Conservation (phyloP, 495 filamentous ascomycete genomes). For the Hypomontagnella submonticulosa region DNA sequence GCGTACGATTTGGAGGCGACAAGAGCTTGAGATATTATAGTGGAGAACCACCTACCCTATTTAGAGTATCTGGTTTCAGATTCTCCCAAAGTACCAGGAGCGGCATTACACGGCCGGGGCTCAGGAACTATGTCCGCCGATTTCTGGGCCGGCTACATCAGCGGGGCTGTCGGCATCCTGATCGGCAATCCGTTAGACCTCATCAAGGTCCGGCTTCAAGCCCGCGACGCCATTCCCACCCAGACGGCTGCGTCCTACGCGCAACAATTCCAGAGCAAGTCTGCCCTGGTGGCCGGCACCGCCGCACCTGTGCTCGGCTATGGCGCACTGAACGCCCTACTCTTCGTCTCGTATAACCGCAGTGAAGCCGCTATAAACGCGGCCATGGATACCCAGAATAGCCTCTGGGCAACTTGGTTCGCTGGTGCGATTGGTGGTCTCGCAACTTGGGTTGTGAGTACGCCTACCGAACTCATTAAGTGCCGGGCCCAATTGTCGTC, state of each 20-base stretch:
- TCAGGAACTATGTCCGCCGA: slow-evolving; percentile 73
- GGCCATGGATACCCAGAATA: slow-evolving; percentile 52
- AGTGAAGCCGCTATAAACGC: slow-evolving; percentile 66
- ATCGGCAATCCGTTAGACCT: slow-evolving; percentile 90
- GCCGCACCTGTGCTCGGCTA: slow-evolving; percentile 87
- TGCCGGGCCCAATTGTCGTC: slow-evolving; percentile 76
- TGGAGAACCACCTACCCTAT: not conserved
- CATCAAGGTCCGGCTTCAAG: slow-evolving; percentile 85
- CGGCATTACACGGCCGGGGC: not conserved
- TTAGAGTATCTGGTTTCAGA: not conserved
- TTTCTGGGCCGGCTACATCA: slow-evolving; percentile 89
- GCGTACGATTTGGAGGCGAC: slow-evolving; percentile 6
- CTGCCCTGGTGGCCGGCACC: slow-evolving; percentile 64
- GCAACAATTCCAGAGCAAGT: slow-evolving; percentile 49
- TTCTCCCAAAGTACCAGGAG: not conserved
- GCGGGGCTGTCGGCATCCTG: slow-evolving; percentile 82
- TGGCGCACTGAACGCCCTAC: slow-evolving; percentile 86
- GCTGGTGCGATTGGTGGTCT: slow-evolving; percentile 83
- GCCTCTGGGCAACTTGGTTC: slow-evolving; percentile 70
- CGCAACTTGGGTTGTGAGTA: slow-evolving; percentile 81
- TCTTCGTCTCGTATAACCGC: slow-evolving; percentile 88
- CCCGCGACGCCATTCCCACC: slow-evolving; percentile 46
- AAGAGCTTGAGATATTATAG: not conserved
- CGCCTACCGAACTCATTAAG: slow-evolving; percentile 89
- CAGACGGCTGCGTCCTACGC: slow-evolving; percentile 38